A percentile compares a stretch with the other conserved stretches of the same genome.
These are phyloP conservation scores for Ascochyta lentis DNA, from an alignment of 2,329 filamentous ascomycete genomes.

Conservation along the genomic window DNA sequence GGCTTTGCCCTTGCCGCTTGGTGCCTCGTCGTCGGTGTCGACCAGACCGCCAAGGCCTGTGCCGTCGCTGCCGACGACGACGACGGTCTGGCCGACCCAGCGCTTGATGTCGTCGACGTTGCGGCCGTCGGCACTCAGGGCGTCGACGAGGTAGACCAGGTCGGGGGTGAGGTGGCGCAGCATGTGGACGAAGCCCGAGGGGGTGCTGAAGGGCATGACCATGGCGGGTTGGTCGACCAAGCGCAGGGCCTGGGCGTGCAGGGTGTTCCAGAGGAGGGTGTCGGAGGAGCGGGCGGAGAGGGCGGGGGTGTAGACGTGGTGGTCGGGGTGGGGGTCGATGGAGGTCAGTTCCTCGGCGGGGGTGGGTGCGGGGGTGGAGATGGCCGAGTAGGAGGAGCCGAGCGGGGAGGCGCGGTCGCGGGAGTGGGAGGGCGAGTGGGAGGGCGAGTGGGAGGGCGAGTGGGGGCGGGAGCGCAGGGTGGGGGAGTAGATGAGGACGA, in stretches of 20 bases:
- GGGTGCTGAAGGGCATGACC: conserved; percentile 86
- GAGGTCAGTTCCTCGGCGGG: conserved; percentile 64
- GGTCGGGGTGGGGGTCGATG: conserved; percentile 55
- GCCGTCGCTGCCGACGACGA: conserved; percentile 62
- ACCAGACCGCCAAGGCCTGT: conserved; percentile 60
- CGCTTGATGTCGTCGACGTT: conserved; percentile 70
- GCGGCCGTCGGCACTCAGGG: conserved; percentile 76
- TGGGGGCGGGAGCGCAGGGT: conserved; percentile 69
- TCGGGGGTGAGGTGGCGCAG: conserved; percentile 85
- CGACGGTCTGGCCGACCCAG: conserved; percentile 68
- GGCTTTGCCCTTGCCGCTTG: conserved; percentile 31
- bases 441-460: too few species aligned
- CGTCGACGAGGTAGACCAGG: conserved; percentile 86
- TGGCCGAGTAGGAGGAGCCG: conserved; percentile 87
- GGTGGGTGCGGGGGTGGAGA: conserved; percentile 71
- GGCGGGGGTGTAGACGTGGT: conserved; percentile 43
- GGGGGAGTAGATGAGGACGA: conserved; percentile 89
- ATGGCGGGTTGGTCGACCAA: conserved; percentile 85
- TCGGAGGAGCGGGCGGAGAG: conserved; percentile 45
- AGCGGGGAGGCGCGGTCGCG: conserved; percentile 62
- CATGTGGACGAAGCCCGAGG: conserved; percentile 84
- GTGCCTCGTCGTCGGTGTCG: conserved; percentile 64
- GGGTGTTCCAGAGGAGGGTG: conserved; percentile 71
- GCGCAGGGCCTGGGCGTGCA: conserved; percentile 78
- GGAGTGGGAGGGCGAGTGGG: conserved; percentile 34